Percentiles rank a stretch among this genome's conserved stretches.
Evolutionary conservation across 495 filamentous ascomycete species (phyloP).

Genomic region (Recurvomyces mirabilis): DNA sequence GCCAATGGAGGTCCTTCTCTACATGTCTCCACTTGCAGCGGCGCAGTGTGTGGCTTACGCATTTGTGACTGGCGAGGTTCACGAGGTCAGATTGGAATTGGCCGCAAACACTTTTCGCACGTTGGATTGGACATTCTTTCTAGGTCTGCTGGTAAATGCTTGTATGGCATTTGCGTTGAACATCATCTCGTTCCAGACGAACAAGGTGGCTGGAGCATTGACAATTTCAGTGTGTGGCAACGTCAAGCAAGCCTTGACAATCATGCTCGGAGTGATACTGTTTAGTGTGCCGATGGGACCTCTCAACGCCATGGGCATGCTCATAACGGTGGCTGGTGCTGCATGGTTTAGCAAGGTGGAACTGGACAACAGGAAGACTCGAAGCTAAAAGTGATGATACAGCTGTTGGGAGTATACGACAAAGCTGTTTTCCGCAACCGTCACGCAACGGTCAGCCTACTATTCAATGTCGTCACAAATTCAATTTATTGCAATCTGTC

Average conservation of each 20-base stretch:
- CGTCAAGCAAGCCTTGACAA: conserved; percentile 47
- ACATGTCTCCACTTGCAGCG: conserved; percentile 45
- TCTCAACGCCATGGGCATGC: conserved; percentile 34
- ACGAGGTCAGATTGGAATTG: conserved; percentile 19
- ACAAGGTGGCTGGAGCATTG: conserved; percentile 45
- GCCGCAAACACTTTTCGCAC: conserved; percentile 10
- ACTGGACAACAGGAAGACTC: conserved; percentile 19
- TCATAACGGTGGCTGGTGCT: conserved; percentile 36
- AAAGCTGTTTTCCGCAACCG: too few species aligned
- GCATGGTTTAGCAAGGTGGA: conserved; percentile 39
- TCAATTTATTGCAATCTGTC: too few species aligned
- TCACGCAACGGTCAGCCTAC: too few species aligned
- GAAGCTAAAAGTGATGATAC: neutral
- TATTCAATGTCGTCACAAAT: too few species aligned
- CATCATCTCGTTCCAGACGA: conserved; percentile 44
- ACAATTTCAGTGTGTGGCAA: conserved; percentile 49
- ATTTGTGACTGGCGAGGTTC: conserved; percentile 37
- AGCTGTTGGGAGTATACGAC: too few species aligned
- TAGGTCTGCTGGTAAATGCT: conserved; percentile 38
- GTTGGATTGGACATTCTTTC: conserved; percentile 8
- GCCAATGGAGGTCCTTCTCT: conserved; percentile 42
- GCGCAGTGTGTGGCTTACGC: conserved; percentile 42
- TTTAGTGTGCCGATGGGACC: conserved; percentile 40
- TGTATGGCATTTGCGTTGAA: conserved; percentile 44
- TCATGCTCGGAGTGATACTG: conserved; percentile 41